Conservation (phyloP, 2,329 filamentous ascomycete genomes). For the Epichloe scottii region DNA sequence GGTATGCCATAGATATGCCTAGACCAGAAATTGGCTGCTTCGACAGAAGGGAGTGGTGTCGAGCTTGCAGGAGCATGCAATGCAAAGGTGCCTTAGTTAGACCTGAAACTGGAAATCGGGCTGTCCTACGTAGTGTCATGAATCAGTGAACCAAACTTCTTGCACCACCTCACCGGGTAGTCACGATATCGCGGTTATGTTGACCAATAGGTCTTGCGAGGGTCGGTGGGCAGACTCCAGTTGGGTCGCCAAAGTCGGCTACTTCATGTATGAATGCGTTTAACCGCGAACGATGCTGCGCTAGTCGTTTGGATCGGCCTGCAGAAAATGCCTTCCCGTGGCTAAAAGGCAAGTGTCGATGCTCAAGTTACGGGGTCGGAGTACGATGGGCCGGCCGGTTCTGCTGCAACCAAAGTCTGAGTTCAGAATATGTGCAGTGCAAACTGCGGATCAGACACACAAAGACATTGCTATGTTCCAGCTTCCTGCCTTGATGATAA, state of each 20-base stretch:
- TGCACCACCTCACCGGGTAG: neutral
- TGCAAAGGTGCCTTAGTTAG: neutral
- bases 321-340: neutral
- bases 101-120: slow-evolving; percentile 1
- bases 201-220: neutral
- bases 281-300: neutral
- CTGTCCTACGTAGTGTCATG: neutral
- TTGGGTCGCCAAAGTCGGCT: neutral
- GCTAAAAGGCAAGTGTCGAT: neutral
- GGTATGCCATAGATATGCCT: neutral
- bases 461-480: neutral
- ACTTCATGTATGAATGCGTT: neutral
- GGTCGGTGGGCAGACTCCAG: neutral
- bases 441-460: neutral
- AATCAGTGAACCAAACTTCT: neutral
- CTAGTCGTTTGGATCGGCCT: neutral
- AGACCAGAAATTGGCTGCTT: neutral
- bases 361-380: neutral
- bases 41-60: neutral
- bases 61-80: neutral
- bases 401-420: neutral
- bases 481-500: neutral
- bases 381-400: too few relatives aligned
- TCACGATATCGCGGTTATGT: neutral
- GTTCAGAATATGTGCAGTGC: too few relatives aligned